These are phyloP conservation scores for Apophysomyces sp. DNA, from an alignment of 371 early-diverging fungal genomes.

Conservation along the genomic window DNA sequence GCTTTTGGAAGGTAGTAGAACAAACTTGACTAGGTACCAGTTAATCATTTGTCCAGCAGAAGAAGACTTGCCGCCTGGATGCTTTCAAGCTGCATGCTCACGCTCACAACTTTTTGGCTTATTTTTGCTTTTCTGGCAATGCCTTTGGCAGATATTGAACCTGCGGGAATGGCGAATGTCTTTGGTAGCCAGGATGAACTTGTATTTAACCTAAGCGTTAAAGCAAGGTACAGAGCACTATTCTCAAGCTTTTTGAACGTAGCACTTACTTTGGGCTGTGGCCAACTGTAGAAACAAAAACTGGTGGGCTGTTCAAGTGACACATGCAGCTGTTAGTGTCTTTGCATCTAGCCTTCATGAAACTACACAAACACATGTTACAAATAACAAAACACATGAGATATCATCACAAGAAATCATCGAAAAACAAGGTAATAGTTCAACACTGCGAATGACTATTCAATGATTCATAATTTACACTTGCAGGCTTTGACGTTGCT, in stretches of 20 bases:
- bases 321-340: slow-evolving; percentile 47
- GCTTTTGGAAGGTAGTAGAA: background rate
- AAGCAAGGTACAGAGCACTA: background rate
- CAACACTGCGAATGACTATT: too few species aligned
- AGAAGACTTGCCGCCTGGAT: background rate
- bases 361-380: slow-evolving; percentile 4
- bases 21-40: background rate
- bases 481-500: background rate
- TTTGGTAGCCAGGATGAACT: background rate
- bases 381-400: background rate
- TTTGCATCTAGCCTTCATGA: slow-evolving; percentile 48
- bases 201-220: background rate
- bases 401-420: background rate
- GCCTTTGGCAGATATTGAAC: background rate
- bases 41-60: background rate
- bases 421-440: background rate
- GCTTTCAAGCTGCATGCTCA: background rate
- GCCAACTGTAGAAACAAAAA: slow-evolving; percentile 16
- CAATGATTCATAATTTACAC: background rate
- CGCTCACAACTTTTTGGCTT: background rate
- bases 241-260: too few species aligned
- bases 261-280: background rate
- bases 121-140: background rate
- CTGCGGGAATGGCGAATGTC: background rate
- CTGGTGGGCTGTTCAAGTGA: slow-evolving; percentile 21